These are phyloP conservation scores for Sugiyamaella qingdaonensis DNA, from an alignment of 805 yeast genomes.

Conservation along the genomic window DNA sequence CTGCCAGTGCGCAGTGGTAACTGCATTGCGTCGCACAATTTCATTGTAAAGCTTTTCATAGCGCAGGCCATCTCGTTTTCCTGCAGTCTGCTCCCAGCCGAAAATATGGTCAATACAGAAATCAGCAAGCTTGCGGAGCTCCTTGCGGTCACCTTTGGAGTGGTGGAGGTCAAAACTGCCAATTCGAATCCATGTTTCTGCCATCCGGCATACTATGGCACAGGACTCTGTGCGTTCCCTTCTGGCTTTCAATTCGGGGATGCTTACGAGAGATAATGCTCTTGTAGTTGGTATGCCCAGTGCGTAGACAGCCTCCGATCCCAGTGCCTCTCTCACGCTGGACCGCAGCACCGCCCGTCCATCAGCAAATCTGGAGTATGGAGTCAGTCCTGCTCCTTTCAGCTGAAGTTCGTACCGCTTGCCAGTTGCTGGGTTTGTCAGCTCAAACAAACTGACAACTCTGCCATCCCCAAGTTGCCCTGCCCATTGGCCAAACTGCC, in stretches of 20 bases:
- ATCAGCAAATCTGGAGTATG: conserved; percentile 91
- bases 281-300: conserved; percentile 85
- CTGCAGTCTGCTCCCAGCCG: conserved; percentile 7
- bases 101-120: conserved; percentile 67
- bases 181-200: conserved; percentile 80
- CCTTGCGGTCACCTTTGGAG: conserved; percentile 63
- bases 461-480: conserved; percentile 98
- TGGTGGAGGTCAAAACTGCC: conserved; percentile 86
- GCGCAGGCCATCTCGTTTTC: conserved; percentile 34
- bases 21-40: conserved; percentile 68
- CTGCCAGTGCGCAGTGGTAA: conserved; percentile 79
- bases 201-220: conserved; percentile 79
- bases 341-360: conserved; percentile 92
- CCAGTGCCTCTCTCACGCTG: conserved; percentile 80
- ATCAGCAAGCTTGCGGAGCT: conserved; percentile 60
- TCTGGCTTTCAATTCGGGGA: conserved; percentile 78
- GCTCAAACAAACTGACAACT: conserved; percentile 75
- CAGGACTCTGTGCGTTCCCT: conserved; percentile 63
- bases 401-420: conserved; percentile 64
- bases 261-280: conserved; percentile 64
- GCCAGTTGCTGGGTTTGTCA: conserved; percentile 43
- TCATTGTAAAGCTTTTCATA: conserved; percentile 73
- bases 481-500: conserved; percentile 94
- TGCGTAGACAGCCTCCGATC: conserved; percentile 74
- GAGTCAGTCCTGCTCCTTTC: conserved; percentile 91